phyloP scores from a whole-genome alignment of 1,284 basidiomycete genomes.

The Phylloporus sp. region DNA sequence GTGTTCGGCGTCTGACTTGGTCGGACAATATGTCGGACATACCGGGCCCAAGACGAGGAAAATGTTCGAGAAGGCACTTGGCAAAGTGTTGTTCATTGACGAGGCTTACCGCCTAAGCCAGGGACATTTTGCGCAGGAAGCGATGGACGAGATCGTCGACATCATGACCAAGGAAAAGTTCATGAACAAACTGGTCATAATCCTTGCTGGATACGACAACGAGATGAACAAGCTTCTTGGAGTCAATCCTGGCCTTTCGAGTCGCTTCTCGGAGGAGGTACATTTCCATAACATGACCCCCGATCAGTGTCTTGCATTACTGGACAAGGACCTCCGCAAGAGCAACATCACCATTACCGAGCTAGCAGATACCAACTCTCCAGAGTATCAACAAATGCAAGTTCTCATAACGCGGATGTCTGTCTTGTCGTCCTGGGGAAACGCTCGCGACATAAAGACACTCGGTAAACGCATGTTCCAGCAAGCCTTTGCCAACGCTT shows the following conservation, averaged over 20 bases:
- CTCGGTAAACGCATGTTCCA: constrained; percentile 56
- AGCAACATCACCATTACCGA: constrained; percentile 47
- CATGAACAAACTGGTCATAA: constrained; percentile 65
- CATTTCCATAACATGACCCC: constrained; percentile 59
- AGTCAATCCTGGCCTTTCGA: constrained; percentile 68
- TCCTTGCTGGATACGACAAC: constrained; percentile 72
- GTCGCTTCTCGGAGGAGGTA: constrained; percentile 71
- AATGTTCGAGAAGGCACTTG: constrained; percentile 66
- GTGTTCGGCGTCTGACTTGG: constrained; percentile 71
- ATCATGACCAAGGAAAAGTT: constrained; percentile 65
- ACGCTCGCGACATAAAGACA: constrained; percentile 66
- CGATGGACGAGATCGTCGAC: constrained; percentile 71
- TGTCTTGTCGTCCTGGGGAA: constrained; percentile 63
- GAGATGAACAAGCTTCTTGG: constrained; percentile 68
- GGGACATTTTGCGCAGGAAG: constrained; percentile 70
- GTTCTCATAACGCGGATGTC: constrained; percentile 49
- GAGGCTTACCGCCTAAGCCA: constrained; percentile 68
- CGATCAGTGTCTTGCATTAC: constrained; percentile 55
- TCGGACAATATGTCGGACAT: constrained; percentile 72
- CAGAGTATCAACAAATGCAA: constrained; percentile 45
- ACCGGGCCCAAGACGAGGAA: constrained; percentile 70
- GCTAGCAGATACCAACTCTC: constrained; percentile 44
- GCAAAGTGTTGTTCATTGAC: constrained; percentile 71
- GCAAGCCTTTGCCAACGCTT: constrained; percentile 37
- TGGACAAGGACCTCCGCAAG: constrained; percentile 55